Evolutionary conservation across 1,284 basidiomycete genomes (phyloP), one percentile per base, ranked within the genome.

Genomic region (Marasmius tenuissimus): DNA sequence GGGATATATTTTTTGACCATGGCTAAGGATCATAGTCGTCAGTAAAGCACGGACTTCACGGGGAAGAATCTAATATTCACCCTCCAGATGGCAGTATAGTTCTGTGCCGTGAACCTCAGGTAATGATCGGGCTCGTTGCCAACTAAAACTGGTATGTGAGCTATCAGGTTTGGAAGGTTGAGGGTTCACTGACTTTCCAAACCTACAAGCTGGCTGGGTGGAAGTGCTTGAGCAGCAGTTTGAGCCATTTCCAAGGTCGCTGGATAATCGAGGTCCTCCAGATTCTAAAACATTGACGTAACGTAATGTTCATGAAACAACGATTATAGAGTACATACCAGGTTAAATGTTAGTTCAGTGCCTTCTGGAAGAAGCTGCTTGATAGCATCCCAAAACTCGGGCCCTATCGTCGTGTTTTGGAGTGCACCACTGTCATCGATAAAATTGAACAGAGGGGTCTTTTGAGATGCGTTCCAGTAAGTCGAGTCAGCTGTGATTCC

Each of bases 101-200:
- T 78, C 64, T 76, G 67, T 42, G 81, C 75, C 2, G 77, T 77
- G 59, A 80, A 79, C 14, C 65, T 52, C 45, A 73, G 72, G 61
- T 82, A 83, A 51, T 83, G 80, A 66, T 84, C 81, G 4, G 82
- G 81, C 67, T 84, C 82, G 59, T 84, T 84, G 16, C 82, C 82
- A 61, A 84, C 81, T 83, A 56, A 9, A 59, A n/a, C 40, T 22
- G 35, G 57, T 11, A 51, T 49, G n/a, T 52, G 64, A 40, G 42
- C 27, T 16, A 34, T 34, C n/a, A 20, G 50, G 45, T 47, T n/a
- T 0, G 16, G 38, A 7, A 14, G 45, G 10, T 16, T 50, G 48
- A 27, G 49, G 4, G 4, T 20, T n/a, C n/a, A 69, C 76, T 61
- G 57, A 81, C 81, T 81, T 71, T 84, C 81, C 37, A 83, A 75